phyloP scores from a whole-genome alignment of 2,329 filamentous ascomycete species.

The Ophiostoma piceae region DNA sequence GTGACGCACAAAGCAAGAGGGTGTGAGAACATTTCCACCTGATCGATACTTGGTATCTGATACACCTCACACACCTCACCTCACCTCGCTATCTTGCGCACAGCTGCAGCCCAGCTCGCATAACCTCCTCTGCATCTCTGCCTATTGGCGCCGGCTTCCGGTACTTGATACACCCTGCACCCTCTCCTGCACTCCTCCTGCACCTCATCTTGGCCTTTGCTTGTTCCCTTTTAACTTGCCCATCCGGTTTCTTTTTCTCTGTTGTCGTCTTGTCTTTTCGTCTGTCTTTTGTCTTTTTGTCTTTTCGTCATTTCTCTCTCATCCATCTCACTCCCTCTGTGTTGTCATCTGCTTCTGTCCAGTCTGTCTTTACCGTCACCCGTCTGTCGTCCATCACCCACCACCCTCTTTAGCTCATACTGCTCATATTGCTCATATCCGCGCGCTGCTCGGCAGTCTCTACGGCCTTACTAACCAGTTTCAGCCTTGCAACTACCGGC shows the following conservation, averaged over 20 bases:
- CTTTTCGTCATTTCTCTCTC: conserved; percentile 2
- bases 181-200: conserved; percentile 16
- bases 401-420: conserved; percentile 13
- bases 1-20: not conserved
- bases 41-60: not conserved
- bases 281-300: not conserved
- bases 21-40: conserved; percentile 17
- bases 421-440: conserved; percentile 15
- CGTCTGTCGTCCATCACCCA: not conserved
- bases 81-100: conserved; percentile 14
- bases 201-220: not conserved
- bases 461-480: not conserved
- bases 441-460: not conserved
- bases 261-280: not conserved
- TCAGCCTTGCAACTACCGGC: not conserved
- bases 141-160: conserved; percentile 10
- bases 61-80: not conserved
- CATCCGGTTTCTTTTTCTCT: not conserved
- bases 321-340: not conserved
- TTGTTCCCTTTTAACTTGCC: conserved; percentile 11
- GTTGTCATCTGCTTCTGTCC: not conserved
- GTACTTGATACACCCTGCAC: not conserved
- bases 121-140: not conserved
- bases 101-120: conserved; percentile 5
- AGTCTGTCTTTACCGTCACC: not conserved